Conservation (phyloP, 2,329 filamentous ascomycete genomes). For the Ophiostoma sp. region DNA sequence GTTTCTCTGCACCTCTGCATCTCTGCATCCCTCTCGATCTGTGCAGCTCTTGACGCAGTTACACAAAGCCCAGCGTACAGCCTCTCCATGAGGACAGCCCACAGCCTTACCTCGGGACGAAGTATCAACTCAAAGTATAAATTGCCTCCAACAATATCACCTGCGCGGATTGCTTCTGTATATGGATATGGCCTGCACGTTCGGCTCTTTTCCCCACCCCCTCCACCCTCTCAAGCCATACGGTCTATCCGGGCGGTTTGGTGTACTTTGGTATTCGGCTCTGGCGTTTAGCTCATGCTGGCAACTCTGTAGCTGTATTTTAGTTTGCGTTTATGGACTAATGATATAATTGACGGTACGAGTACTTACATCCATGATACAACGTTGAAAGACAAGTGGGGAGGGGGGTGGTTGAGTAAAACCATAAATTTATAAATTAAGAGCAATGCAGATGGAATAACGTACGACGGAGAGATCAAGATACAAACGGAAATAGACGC, state of each 20-base stretch:
- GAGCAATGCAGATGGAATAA: no score
- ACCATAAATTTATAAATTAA: no score
- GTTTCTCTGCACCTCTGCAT: no score
- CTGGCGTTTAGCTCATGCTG: not conserved
- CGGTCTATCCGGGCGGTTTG: not conserved
- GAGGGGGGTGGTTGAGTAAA: not conserved
- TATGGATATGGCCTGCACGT: not conserved
- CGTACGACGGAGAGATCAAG: not conserved
- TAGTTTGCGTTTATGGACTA: not conserved
- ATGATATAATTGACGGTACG: not conserved
- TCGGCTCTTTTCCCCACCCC: not conserved
- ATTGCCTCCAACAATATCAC: not conserved
- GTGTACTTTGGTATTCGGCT: not conserved
- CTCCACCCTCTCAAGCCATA: not conserved
- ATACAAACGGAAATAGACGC: conserved; percentile 11
- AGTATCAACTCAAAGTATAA: no score
- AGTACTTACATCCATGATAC: not conserved
- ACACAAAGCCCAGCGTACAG: no score
- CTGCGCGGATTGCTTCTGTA: conserved; percentile 6
- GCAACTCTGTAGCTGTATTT: not conserved
- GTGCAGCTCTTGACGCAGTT: no score
- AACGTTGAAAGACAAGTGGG: not conserved
- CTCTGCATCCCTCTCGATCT: no score
- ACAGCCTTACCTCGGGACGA: no score
- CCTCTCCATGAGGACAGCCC: no score